These are phyloP conservation scores for Coniosporium apollinis DNA, from an alignment of 495 filamentous ascomycete species.

Conservation along the genomic window DNA sequence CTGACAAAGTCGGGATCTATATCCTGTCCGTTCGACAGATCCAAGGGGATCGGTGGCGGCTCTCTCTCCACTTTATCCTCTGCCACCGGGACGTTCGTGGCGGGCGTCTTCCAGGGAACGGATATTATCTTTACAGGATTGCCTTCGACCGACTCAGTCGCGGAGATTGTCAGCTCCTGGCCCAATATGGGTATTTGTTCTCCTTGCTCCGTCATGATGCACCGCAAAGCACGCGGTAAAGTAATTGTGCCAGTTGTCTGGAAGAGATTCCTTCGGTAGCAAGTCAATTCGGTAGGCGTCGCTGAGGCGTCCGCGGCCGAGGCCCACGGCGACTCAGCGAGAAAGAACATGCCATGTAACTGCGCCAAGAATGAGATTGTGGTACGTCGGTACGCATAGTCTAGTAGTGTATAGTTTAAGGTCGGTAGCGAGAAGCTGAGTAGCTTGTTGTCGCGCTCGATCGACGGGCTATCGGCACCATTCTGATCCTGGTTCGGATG, in stretches of 20 bases:
- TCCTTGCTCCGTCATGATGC: slow-evolving; percentile 62
- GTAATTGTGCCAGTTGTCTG: slow-evolving; percentile 75
- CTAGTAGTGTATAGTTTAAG: slow-evolving; percentile 51
- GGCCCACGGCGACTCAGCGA: slow-evolving; percentile 67
- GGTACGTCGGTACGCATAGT: slow-evolving; percentile 44
- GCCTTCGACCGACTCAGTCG: slow-evolving; percentile 80
- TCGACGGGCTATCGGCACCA: slow-evolving; percentile 20
- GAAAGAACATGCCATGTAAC: slow-evolving; percentile 88
- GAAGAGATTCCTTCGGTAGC: slow-evolving; percentile 81
- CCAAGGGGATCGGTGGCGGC: slow-evolving; percentile 51
- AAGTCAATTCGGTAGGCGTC: slow-evolving; percentile 69
- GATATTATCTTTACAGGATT: slow-evolving; percentile 80
- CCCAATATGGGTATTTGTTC: slow-evolving; percentile 56
- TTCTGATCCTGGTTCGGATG: slow-evolving; percentile 16
- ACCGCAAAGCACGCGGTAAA: slow-evolving; percentile 51
- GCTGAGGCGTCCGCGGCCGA: slow-evolving; percentile 44
- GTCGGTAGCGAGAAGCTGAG: slow-evolving; percentile 60
- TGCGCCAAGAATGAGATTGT: slow-evolving; percentile 58
- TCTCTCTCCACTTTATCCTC: slow-evolving; percentile 50
- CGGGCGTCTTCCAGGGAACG: slow-evolving; percentile 81
- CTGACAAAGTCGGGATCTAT: slow-evolving; percentile 60
- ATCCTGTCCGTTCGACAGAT: slow-evolving; percentile 58
- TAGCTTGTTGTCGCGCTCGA: slow-evolving; percentile 60
- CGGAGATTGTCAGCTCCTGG: slow-evolving; percentile 64
- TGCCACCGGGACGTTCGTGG: slow-evolving; percentile 39